Evolutionary conservation across 2,329 filamentous ascomycete species (phyloP).

Genomic region (Myriosclerotinia duriaeana): DNA sequence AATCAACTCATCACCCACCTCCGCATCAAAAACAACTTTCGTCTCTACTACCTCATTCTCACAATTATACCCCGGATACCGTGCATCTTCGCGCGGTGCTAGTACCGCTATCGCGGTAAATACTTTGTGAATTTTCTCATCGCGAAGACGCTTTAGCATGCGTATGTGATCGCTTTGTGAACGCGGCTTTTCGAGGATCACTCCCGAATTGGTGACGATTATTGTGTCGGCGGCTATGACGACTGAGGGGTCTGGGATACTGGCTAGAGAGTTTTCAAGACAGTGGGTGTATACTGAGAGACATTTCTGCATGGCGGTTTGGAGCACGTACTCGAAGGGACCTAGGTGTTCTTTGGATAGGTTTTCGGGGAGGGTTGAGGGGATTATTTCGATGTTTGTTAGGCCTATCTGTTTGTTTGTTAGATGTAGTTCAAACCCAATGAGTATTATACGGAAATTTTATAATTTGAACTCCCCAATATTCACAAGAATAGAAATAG

Average conservation of each 20-base stretch:
- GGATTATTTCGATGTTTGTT: conserved; percentile 76
- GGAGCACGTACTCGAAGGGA: conserved; percentile 87
- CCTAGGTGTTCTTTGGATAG: conserved; percentile 71
- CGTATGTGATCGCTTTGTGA: conserved; percentile 76
- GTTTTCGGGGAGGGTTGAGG: conserved; percentile 82
- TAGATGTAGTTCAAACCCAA: not conserved
- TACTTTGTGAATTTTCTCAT: conserved; percentile 75
- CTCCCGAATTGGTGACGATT: conserved; percentile 72
- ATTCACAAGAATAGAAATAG: not conserved
- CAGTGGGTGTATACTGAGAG: conserved; percentile 59
- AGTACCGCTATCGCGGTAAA: conserved; percentile 84
- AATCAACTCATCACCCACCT: conserved; percentile 79
- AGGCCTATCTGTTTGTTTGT: conserved; percentile 65
- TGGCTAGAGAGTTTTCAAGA: conserved; percentile 44
- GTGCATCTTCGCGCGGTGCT: conserved; percentile 75
- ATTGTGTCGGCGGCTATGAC: conserved; percentile 91
- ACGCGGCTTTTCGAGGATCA: conserved; percentile 87
- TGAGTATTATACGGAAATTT: not conserved
- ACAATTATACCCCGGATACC: conserved; percentile 81
- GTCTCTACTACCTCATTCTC: conserved; percentile 87
- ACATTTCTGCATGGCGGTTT: conserved; percentile 82
- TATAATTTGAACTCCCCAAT: not conserved
- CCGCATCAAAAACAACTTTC: conserved; percentile 77
- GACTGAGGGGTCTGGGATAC: conserved; percentile 66
- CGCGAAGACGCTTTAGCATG: conserved; percentile 80